Conservation (phyloP, 2,329 filamentous ascomycete genomes). For the Phialophora macrospora region DNA sequence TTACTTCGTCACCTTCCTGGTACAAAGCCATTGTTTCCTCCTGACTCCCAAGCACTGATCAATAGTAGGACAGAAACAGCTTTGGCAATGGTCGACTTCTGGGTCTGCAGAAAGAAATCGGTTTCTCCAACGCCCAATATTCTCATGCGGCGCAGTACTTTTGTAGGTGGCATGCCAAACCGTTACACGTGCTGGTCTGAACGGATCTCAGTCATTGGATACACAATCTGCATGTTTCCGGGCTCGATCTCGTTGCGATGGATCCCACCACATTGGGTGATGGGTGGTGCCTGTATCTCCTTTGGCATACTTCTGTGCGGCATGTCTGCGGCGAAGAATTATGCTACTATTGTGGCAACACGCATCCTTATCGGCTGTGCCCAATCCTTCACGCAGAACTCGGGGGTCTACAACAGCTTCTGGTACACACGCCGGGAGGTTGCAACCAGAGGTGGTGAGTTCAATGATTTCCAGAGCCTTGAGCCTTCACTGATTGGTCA, state of each 20-base stretch:
- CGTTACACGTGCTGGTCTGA: not conserved
- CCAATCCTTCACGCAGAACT: constrained; percentile 2
- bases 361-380: constrained; percentile 4
- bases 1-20: constrained; percentile 9
- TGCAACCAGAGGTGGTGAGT: constrained; percentile 8
- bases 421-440: constrained; percentile 9
- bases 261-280: not conserved
- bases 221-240: constrained; percentile 10
- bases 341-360: constrained; percentile 1
- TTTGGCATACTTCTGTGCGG: constrained; percentile 9
- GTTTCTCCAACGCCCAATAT: constrained; percentile 2
- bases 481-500: not conserved
- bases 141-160: constrained; percentile 9
- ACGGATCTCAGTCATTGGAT: not conserved
- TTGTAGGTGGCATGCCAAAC: not conserved
- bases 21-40: not conserved
- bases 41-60: not conserved
- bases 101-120: constrained; percentile 7
- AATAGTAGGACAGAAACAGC: constrained; percentile 4
- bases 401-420: constrained; percentile 8
- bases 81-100: constrained; percentile 12
- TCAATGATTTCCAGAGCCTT: not conserved
- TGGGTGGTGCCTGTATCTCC: constrained; percentile 6
- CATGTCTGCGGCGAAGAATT: constrained; percentile 6
- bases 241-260: constrained; percentile 2